phyloP scores from a whole-genome alignment of 2,329 filamentous ascomycete genomes.

The Colletotrichum australisinense region DNA sequence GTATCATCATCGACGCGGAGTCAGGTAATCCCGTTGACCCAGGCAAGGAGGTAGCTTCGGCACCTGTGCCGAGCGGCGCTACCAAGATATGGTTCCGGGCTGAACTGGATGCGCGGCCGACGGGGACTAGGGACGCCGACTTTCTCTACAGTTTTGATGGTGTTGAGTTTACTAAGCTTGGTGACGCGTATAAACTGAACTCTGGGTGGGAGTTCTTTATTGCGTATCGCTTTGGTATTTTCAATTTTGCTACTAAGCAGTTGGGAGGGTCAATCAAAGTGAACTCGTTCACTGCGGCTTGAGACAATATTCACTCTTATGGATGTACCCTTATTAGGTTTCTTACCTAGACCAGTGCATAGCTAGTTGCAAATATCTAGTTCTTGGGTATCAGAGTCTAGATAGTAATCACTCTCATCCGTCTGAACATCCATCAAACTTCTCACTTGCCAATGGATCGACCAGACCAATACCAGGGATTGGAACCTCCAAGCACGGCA shows the following conservation, averaged over 20 bases:
- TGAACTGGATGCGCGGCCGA: conserved; percentile 40
- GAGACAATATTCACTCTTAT: background rate
- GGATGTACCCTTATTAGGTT: too few species aligned
- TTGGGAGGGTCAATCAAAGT: conserved; percentile 53
- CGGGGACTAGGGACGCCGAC: conserved; percentile 36
- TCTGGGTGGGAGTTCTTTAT: conserved; percentile 59
- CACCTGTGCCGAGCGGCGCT: conserved; percentile 35
- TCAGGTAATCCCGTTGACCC: conserved; percentile 35
- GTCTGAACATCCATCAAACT: too few species aligned
- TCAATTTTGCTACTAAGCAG: conserved; percentile 58
- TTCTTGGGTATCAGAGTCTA: too few species aligned
- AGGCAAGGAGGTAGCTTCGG: conserved; percentile 39
- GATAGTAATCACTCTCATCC: too few species aligned
- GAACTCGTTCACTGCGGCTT: conserved; percentile 40
- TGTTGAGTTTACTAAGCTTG: conserved; percentile 40
- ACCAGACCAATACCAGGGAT: too few species aligned
- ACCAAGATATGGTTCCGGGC: conserved; percentile 40
- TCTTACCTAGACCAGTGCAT: too few species aligned
- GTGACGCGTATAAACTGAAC: conserved; percentile 50
- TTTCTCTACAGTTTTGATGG: conserved; percentile 42
- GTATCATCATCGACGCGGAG: conserved; percentile 50
- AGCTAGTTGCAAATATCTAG: too few species aligned
- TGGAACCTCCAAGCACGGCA: too few species aligned
- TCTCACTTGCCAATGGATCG: too few species aligned
- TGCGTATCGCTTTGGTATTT: conserved; percentile 60